phyloP scores from a whole-genome alignment of 129 eudicot species.

The Scalesia atractyloides region DNA sequence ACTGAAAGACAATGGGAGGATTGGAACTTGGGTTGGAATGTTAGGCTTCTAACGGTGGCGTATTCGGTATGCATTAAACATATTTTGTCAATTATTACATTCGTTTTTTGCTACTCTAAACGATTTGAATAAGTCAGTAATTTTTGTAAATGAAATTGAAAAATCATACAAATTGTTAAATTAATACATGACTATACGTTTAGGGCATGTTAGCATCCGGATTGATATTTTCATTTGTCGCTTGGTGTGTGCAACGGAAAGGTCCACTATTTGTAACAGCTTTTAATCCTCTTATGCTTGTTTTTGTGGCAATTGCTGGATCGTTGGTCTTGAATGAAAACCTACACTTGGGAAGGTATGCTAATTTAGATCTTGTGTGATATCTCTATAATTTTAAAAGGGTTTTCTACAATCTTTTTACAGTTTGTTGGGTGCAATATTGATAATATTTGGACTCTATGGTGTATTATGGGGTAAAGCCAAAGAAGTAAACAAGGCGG shows the following conservation, averaged over 20 bases:
- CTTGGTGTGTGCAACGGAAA: constrained; percentile 61
- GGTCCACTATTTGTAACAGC: constrained; percentile 65
- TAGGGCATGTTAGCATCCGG: constrained; percentile 65
- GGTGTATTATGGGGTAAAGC: constrained; percentile 65
- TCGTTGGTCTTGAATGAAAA: constrained; percentile 52
- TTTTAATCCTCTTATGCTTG: constrained; percentile 62
- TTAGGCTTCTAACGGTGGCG: constrained; percentile 57
- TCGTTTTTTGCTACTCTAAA: too few relatives aligned
- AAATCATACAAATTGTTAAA: background rate
- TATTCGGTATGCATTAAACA: constrained; percentile 37
- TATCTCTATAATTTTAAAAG: background rate
- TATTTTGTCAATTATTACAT: too few relatives aligned
- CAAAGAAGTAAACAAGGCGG: constrained; percentile 45
- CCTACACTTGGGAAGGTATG: constrained; percentile 65
- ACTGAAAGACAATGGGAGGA: constrained; percentile 53
- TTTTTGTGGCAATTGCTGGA: constrained; percentile 61
- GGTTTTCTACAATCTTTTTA: background rate
- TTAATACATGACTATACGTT: too few relatives aligned
- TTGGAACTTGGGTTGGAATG: constrained; percentile 68
- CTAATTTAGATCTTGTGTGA: background rate
- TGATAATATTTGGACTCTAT: constrained; percentile 57
- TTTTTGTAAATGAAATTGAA: background rate
- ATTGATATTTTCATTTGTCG: constrained; percentile 36
- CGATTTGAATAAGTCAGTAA: too few relatives aligned
- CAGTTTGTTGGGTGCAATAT: constrained; percentile 59